These are phyloP conservation scores for Candida lessepsii DNA, from an alignment of 805 yeast genomes.

Conservation along the genomic window DNA sequence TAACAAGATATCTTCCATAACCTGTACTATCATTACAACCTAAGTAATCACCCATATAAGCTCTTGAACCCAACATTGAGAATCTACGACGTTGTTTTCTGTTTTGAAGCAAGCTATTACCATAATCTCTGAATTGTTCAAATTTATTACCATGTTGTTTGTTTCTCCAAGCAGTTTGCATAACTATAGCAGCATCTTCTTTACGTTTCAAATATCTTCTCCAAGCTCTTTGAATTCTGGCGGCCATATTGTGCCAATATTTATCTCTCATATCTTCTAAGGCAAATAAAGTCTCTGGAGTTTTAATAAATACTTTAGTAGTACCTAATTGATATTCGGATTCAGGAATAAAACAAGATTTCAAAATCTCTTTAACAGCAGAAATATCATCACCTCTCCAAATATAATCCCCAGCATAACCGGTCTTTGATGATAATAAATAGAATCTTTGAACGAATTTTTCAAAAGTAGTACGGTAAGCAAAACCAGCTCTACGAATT, in stretches of 20 bases:
- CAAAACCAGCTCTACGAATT: slow-evolving; percentile 97
- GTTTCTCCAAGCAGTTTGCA: slow-evolving; percentile 82
- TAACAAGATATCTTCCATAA: slow-evolving; percentile 71
- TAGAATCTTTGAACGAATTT: slow-evolving; percentile 94
- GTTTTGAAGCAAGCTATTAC: slow-evolving; percentile 65
- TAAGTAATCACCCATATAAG: slow-evolving; percentile 92
- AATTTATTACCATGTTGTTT: slow-evolving; percentile 77
- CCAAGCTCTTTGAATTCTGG: slow-evolving; percentile 96
- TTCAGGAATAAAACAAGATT: slow-evolving; percentile 63
- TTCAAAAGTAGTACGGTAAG: slow-evolving; percentile 94
- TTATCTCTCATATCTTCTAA: slow-evolving; percentile 94
- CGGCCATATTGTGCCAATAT: slow-evolving; percentile 98
- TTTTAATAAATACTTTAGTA: slow-evolving; percentile 89
- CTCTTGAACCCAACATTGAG: slow-evolving; percentile 83
- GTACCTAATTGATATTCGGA: slow-evolving; percentile 90
- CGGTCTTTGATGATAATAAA: slow-evolving; percentile 79
- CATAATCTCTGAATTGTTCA: slow-evolving; percentile 83
- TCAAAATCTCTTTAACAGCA: slow-evolving; percentile 51
- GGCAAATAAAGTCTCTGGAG: slow-evolving; percentile 95
- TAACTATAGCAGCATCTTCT: slow-evolving; percentile 78
- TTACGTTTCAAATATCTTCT: slow-evolving; percentile 77
- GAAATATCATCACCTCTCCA: slow-evolving; percentile 56
- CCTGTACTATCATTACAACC: slow-evolving; percentile 73
- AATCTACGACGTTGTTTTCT: slow-evolving; percentile 87
- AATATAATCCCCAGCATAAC: slow-evolving; percentile 79